Evolutionary conservation across 2,329 filamentous ascomycete genomes (phyloP).

Genomic region (Alternaria metachromatica): DNA sequence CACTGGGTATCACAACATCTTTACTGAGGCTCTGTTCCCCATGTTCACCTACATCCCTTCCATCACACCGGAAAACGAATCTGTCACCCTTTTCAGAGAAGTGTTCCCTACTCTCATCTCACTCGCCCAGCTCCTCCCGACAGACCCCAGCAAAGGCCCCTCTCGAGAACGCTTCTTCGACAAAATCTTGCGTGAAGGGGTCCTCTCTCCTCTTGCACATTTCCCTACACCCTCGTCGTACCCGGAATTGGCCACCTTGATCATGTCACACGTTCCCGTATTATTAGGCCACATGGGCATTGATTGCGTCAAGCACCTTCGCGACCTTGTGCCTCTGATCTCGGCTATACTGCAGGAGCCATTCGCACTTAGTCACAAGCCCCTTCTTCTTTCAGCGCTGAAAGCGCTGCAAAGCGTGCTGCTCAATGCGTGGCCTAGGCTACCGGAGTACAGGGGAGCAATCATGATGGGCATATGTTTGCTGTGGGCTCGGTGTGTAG

Average conservation of each 20-base stretch:
- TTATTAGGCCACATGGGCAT: constrained; percentile 67
- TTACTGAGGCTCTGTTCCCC: constrained; percentile 73
- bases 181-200: constrained; percentile 51
- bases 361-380: constrained; percentile 64
- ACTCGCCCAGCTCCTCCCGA: constrained; percentile 50
- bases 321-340: constrained; percentile 72
- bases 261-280: constrained; percentile 59
- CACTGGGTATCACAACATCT: constrained; percentile 67
- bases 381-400: constrained; percentile 61
- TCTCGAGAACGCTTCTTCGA: constrained; percentile 49
- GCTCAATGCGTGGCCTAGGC: constrained; percentile 71
- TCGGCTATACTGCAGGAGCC: constrained; percentile 71
- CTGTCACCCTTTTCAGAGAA: constrained; percentile 66
- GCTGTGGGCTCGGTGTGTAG: constrained; percentile 42
- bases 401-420: constrained; percentile 65
- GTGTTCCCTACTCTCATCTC: constrained; percentile 72
- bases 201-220: constrained; percentile 60
- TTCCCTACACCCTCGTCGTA: constrained; percentile 59
- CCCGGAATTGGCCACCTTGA: constrained; percentile 61
- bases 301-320: constrained; percentile 70
- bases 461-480: constrained; percentile 65
- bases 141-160: constrained; percentile 13
- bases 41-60: constrained; percentile 78
- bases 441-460: constrained; percentile 67
- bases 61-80: constrained; percentile 76